Evolutionary conservation across 1,139 yeast genomes (phyloP).

Genomic region (Kodamaea fungicola): DNA sequence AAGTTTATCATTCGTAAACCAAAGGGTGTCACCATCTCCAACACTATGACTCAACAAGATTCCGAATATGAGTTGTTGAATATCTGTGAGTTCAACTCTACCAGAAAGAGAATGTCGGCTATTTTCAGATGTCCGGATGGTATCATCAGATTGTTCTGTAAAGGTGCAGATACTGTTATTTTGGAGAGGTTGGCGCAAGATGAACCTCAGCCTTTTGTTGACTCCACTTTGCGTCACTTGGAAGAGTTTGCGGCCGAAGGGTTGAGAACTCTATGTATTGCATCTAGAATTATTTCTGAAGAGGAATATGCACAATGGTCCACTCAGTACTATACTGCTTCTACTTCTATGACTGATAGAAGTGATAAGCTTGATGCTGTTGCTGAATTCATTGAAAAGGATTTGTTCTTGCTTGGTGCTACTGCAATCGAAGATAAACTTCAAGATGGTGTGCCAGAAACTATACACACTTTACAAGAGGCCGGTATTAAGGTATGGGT

Average conservation of each 20-base stretch:
- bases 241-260: conserved; percentile 98
- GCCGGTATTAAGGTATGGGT: conserved; percentile 99
- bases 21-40: conserved; percentile 67
- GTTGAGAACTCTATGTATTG: conserved; percentile 88
- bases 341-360: conserved; percentile 77
- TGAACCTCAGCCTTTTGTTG: conserved; percentile 73
- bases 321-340: conserved; percentile 67
- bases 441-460: conserved; percentile 98
- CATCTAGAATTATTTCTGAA: conserved; percentile 76
- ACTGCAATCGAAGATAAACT: conserved; percentile 97
- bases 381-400: conserved; percentile 74
- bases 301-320: conserved; percentile 71
- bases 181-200: conserved; percentile 68
- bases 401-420: conserved; percentile 83
- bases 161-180: conserved; percentile 97
- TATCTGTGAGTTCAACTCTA: conserved; percentile 94
- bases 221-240: conserved; percentile 77
- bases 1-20: conserved; percentile 85
- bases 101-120: conserved; percentile 97
- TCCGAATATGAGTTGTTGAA: conserved; percentile 72
- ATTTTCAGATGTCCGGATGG: conserved; percentile 95
- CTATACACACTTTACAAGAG: conserved; percentile 88
- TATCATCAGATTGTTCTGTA: conserved; percentile 79
- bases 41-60: conserved; percentile 33
- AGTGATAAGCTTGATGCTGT: conserved; percentile 67